These are phyloP conservation scores for Neofusicoccum laricinum DNA, from an alignment of 2,329 filamentous ascomycete species.

Conservation along the genomic window DNA sequence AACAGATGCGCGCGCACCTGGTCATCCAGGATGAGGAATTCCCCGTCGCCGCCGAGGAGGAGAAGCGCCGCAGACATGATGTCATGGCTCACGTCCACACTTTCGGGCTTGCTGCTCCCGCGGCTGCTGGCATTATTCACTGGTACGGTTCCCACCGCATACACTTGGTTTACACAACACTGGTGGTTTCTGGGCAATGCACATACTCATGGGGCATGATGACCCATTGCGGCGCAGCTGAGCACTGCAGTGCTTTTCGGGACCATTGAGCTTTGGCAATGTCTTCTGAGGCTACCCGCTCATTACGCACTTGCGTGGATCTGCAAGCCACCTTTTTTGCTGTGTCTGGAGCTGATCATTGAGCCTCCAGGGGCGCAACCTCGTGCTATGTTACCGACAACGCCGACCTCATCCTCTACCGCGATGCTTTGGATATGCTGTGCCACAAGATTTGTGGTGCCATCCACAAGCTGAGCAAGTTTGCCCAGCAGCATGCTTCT, in stretches of 20 bases:
- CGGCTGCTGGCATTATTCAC: constrained; percentile 81
- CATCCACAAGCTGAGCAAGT: constrained; percentile 68
- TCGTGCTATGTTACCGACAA: constrained; percentile 69
- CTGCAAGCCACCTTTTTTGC: too few relatives aligned
- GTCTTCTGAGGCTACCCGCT: too few relatives aligned
- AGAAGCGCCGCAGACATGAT: constrained; percentile 56
- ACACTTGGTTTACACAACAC: constrained; percentile 35
- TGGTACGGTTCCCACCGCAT: constrained; percentile 34
- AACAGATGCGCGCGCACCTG: constrained; percentile 46
- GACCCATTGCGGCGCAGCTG: too few relatives aligned
- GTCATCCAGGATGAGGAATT: constrained; percentile 49
- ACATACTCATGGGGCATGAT: too few relatives aligned
- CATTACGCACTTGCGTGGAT: too few relatives aligned
- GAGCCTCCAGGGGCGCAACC: constrained; percentile 45
- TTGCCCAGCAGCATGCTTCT: constrained; percentile 71
- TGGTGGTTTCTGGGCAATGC: background rate
- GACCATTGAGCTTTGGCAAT: too few relatives aligned
- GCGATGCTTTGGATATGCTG: constrained; percentile 72
- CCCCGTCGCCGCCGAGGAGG: constrained; percentile 45
- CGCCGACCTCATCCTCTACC: constrained; percentile 72
- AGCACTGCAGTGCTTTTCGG: too few relatives aligned
- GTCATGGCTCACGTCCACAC: constrained; percentile 69
- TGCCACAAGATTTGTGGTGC: constrained; percentile 75
- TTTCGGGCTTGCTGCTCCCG: constrained; percentile 70
- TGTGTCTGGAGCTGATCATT: background rate